phyloP scores from a whole-genome alignment of 495 filamentous ascomycete genomes.

The Peziza echinospora region DNA sequence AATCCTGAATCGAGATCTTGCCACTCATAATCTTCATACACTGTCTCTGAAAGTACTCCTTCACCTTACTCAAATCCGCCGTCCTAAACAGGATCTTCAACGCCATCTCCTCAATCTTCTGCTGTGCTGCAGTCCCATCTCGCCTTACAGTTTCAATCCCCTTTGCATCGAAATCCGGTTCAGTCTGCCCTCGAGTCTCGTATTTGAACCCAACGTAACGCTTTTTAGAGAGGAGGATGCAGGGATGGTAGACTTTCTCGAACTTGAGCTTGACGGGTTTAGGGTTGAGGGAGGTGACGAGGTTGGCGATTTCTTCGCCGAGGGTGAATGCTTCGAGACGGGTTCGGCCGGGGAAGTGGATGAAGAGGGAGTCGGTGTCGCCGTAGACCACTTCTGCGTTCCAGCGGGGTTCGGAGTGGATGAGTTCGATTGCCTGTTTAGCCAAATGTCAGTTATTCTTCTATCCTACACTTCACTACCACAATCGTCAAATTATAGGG shows the following conservation, averaged over 20 bases:
- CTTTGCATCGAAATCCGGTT: conserved; percentile 91
- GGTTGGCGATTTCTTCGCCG: conserved; percentile 76
- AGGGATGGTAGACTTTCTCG: conserved; percentile 94
- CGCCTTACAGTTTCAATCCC: conserved; percentile 91
- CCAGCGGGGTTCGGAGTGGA: conserved; percentile 73
- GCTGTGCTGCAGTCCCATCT: conserved; percentile 85
- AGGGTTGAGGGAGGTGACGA: conserved; percentile 76
- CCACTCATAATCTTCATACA: conserved; percentile 87
- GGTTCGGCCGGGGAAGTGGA: conserved; percentile 71
- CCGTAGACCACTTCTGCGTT: conserved; percentile 93
- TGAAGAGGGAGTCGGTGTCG: conserved; percentile 91
- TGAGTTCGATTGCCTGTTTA: conserved; percentile 54
- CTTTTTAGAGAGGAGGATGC: conserved; percentile 86
- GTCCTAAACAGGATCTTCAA: conserved; percentile 78
- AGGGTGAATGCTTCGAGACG: conserved; percentile 78
- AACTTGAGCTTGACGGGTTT: conserved; percentile 90
- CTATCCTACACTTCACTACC: too few relatives aligned
- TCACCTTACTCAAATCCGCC: conserved; percentile 71
- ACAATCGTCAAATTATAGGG: too few relatives aligned
- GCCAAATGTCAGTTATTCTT: too few relatives aligned
- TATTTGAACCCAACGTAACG: conserved; percentile 97
- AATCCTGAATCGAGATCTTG: conserved; percentile 76
- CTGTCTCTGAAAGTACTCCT: conserved; percentile 73
- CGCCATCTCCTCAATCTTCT: conserved; percentile 92
- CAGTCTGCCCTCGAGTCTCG: conserved; percentile 50